phyloP scores from a whole-genome alignment of 1,284 basidiomycete species.

The Boletus mariae region DNA sequence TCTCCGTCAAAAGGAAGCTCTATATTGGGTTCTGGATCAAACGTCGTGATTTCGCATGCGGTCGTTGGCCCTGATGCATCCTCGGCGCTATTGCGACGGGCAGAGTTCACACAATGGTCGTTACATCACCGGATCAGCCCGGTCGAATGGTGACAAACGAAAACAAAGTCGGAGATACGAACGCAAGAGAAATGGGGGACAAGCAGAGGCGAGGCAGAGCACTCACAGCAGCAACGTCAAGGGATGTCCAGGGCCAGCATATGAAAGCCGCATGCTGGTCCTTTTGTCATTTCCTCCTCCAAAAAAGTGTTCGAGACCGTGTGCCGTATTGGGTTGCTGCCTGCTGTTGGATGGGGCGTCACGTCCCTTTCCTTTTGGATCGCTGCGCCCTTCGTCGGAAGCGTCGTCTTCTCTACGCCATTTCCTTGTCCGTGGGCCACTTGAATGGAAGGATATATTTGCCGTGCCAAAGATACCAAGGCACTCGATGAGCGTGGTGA shows the following conservation, averaged over 20 bases:
- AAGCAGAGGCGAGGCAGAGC: neutral
- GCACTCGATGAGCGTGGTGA: slow-evolving; percentile 82
- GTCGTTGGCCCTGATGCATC: slow-evolving; percentile 83
- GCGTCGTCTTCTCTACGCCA: slow-evolving; percentile 52
- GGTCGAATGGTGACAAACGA: neutral
- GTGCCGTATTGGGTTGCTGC: slow-evolving; percentile 12
- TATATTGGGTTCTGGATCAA: slow-evolving; percentile 77
- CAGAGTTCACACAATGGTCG: slow-evolving; percentile 2
- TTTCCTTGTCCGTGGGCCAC: slow-evolving; percentile 35
- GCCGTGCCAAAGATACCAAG: slow-evolving; percentile 91
- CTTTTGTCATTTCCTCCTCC: slow-evolving; percentile 48
- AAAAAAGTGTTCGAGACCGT: slow-evolving; percentile 53
- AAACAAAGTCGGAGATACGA: neutral
- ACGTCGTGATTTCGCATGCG: slow-evolving; percentile 83
- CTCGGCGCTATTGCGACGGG: slow-evolving; percentile 61
- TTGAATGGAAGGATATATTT: slow-evolving; percentile 32
- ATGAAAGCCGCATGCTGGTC: slow-evolving; percentile 85
- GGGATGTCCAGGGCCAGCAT: slow-evolving; percentile 76
- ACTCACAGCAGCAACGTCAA: slow-evolving; percentile 79
- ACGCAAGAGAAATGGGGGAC: neutral
- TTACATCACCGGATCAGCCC: slow-evolving; percentile 3
- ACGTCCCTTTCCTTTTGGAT: slow-evolving; percentile 21
- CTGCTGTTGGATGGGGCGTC: neutral
- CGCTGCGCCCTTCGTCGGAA: slow-evolving; percentile 39
- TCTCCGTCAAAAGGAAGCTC: slow-evolving; percentile 77